These are phyloP conservation scores for Prunus dulcis DNA, from an alignment of 306 rosid species.

Conservation along the genomic window DNA sequence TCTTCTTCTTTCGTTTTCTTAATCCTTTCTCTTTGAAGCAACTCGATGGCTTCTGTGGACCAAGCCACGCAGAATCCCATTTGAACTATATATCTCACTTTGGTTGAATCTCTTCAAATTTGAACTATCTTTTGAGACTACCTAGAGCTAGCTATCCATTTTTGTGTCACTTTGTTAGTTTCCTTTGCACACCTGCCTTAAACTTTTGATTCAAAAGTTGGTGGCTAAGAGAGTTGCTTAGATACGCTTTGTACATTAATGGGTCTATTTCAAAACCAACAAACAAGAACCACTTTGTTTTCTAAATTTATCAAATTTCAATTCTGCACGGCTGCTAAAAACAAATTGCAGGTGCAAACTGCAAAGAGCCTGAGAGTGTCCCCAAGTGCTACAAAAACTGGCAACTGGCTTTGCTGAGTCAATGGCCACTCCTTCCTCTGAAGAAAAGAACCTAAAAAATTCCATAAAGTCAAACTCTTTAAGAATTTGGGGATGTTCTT, in stretches of 20 bases:
- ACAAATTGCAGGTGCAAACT: background rate
- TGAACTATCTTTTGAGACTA: too few relatives aligned
- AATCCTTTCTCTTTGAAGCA: background rate
- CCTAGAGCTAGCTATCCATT: too few relatives aligned
- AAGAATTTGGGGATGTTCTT: slow-evolving; percentile 3
- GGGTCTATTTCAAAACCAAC: background rate
- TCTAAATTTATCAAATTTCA: background rate
- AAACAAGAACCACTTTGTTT: background rate
- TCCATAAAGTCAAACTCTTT: background rate
- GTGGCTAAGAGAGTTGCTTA: background rate
- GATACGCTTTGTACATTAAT: background rate
- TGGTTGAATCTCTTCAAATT: too few relatives aligned
- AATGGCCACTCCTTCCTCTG: background rate
- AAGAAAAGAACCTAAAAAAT: background rate
- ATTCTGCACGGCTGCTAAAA: background rate
- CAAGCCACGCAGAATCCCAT: background rate
- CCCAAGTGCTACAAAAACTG: background rate
- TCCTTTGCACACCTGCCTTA: background rate
- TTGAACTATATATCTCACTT: background rate
- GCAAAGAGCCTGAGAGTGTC: background rate
- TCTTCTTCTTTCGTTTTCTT: background rate
- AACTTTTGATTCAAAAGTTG: background rate
- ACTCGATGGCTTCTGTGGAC: background rate
- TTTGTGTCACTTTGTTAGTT: too few relatives aligned
- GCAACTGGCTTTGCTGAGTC: background rate